These are phyloP conservation scores for Erysimum pusillum DNA, from an alignment of 441 rosid genomes.

Conservation along the genomic window DNA sequence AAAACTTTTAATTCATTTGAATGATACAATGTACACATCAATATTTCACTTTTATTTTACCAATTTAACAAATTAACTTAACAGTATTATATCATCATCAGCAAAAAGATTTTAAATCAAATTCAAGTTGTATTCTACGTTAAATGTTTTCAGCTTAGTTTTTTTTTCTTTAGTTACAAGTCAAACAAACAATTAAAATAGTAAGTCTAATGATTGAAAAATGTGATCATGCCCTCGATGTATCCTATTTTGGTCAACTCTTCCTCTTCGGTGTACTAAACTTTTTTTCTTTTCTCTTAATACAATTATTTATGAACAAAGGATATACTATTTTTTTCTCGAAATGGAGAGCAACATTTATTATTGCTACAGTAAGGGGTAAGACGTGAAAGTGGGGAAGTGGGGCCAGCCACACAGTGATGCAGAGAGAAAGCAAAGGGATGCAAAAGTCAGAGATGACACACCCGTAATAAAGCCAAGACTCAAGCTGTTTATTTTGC, in stretches of 20 bases:
- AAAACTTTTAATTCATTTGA: no score
- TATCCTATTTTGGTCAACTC: conserved; percentile 16
- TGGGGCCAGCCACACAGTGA: conserved; percentile 28
- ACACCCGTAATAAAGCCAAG: background rate
- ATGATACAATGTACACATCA: no score
- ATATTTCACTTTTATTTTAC: no score
- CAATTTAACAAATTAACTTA: no score
- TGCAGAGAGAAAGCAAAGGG: conserved; percentile 9
- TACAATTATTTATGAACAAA: background rate
- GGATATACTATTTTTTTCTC: conserved; percentile 24
- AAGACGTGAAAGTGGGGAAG: conserved; percentile 32
- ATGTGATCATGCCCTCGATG: background rate
- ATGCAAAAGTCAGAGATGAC: conserved; percentile 19
- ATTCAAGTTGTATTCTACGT: background rate
- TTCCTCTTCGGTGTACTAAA: background rate
- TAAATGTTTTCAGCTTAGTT: no score
- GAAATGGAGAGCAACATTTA: background rate
- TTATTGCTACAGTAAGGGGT: conserved; percentile 9
- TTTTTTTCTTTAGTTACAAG: background rate
- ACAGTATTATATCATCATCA: no score
- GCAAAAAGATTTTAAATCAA: no score
- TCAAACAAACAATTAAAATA: conserved; percentile 5
- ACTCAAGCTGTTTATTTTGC: background rate
- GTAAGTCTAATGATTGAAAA: background rate
- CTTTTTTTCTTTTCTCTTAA: background rate